Evolutionary conservation across 768 basidiomycete species (phyloP), one percentile per base, ranked within the genome.

Genomic region (Mycena polygramma): DNA sequence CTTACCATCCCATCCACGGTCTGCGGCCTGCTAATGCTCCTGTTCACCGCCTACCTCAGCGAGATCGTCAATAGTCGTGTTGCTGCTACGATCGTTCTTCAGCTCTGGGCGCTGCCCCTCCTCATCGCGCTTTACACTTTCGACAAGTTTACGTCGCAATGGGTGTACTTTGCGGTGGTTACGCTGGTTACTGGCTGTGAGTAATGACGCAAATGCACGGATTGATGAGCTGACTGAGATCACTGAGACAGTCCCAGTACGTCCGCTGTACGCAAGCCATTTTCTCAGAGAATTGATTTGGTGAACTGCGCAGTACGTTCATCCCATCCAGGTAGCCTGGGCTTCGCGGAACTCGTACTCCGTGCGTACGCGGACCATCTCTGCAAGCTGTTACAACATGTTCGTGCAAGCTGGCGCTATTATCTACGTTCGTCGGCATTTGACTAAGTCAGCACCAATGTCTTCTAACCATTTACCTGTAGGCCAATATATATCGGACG

Each of bases 41-140:
- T 89, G 15, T 79, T 79, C 54, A 79, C 84, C 41, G 82, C 86
- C 19, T 89, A 85, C 73, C 76, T 89, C 48, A 86, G 87, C 72
- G 89, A 91, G 75, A 80, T 82, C 37, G 77, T 90, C 74, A 84
- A 91, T 75, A 89, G 87, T 70, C 85, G 90, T 7, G 83, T 87
- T n/a, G 77, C 82, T 26, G 85, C 87, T 2, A 85, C 87, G 5
- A 78, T 91, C 30, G 77, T 89, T 37, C 81, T 88, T 17, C 86
- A 90, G 65, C 59, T 91, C 62, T 92, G 91, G 91, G 87, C 89
- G 1, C 78, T 92, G 7, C 89, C 89, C 4, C 83, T 91, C 35
- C 82, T 92, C 49, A 82, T 90, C 62, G 86, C 87, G 1, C 81
- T 90, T 0, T 87, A 87, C 73, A 86, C 86, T 5, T 88, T 91